Percentiles rank a stretch among this genome's conserved stretches.
phyloP scores from a whole-genome alignment of 1,284 basidiomycete genomes.

The Ustilago sp. region DNA sequence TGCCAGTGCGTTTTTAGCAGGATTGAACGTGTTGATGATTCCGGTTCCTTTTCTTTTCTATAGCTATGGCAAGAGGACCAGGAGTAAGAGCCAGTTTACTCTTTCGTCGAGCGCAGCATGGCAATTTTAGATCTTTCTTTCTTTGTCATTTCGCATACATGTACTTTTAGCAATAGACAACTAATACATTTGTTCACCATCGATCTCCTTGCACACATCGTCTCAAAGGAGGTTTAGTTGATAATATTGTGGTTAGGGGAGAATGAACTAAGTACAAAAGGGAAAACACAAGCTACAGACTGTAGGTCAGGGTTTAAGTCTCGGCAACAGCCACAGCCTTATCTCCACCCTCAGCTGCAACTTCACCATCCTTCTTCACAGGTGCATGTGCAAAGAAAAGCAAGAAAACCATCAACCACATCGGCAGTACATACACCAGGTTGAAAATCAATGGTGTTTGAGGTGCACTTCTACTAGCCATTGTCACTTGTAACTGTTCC shows the following conservation, averaged over 20 bases:
- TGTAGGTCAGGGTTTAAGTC: conserved; percentile 7
- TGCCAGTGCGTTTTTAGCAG: conserved; percentile 46
- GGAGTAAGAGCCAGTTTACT: conserved; percentile 48
- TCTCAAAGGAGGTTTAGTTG: background rate
- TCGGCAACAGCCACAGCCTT: conserved; percentile 28
- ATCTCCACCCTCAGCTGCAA: background rate
- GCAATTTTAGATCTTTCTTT: background rate
- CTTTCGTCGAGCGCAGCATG: conserved; percentile 8
- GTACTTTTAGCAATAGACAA: conserved; percentile 19
- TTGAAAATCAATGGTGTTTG: conserved; percentile 58
- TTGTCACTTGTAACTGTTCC: conserved; percentile 51
- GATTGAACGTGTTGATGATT: conserved; percentile 49
- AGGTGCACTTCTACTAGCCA: conserved; percentile 43
- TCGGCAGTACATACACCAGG: conserved; percentile 55
- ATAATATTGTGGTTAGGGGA: background rate
- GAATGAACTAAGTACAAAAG: conserved; percentile 15
- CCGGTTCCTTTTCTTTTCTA: conserved; percentile 58
- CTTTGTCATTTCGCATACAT: conserved; percentile 2
- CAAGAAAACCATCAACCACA: conserved; percentile 56
- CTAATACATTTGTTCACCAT: background rate
- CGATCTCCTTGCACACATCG: background rate
- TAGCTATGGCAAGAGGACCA: conserved; percentile 50
- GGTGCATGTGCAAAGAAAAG: conserved; percentile 60
- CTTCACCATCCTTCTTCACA: conserved; percentile 18
- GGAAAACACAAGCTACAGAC: background rate